A percentile compares a stretch with the other conserved stretches of the same genome.
Evolutionary conservation across 2,329 filamentous ascomycete genomes (phyloP).

Genomic region (Clarireedia monteithiana): DNA sequence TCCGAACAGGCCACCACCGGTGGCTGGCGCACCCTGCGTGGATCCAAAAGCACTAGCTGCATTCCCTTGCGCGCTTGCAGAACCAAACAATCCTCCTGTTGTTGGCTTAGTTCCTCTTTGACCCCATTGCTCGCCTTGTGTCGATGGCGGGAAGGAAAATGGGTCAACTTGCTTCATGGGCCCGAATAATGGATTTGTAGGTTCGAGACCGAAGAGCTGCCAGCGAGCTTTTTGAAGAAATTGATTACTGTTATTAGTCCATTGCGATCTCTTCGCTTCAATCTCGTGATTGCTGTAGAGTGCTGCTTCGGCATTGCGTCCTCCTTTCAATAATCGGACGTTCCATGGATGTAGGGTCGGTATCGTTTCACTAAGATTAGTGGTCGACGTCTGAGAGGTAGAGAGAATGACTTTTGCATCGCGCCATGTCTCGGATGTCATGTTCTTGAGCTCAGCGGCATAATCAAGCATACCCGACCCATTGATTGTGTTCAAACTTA

Average conservation of each 20-base stretch:
- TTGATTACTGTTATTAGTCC: conserved; percentile 16
- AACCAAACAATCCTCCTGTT: neutral
- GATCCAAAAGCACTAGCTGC: neutral
- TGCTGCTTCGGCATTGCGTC: conserved; percentile 13
- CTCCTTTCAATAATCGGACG: conserved; percentile 32
- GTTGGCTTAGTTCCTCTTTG: neutral
- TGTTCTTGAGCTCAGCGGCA: conserved; percentile 45
- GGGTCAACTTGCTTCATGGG: neutral
- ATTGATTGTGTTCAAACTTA: conserved; percentile 34
- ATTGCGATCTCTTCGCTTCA: conserved; percentile 30
- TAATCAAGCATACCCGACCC: conserved; percentile 34
- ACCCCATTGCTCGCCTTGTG: neutral
- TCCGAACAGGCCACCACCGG: neutral
- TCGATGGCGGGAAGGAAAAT: neutral
- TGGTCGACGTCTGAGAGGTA: conserved; percentile 42
- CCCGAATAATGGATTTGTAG: neutral
- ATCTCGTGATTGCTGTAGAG: conserved; percentile 25
- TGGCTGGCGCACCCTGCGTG: neutral
- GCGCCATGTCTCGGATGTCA: conserved; percentile 41
- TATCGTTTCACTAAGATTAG: conserved; percentile 40
- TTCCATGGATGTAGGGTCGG: conserved; percentile 40
- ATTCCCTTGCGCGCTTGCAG: neutral
- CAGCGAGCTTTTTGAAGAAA: conserved; percentile 24
- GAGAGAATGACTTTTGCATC: conserved; percentile 37
- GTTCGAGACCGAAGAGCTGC: conserved; percentile 1